Evolutionary conservation across 331 rosid genomes (phyloP).

Genomic region (Telfairia occidentalis): DNA sequence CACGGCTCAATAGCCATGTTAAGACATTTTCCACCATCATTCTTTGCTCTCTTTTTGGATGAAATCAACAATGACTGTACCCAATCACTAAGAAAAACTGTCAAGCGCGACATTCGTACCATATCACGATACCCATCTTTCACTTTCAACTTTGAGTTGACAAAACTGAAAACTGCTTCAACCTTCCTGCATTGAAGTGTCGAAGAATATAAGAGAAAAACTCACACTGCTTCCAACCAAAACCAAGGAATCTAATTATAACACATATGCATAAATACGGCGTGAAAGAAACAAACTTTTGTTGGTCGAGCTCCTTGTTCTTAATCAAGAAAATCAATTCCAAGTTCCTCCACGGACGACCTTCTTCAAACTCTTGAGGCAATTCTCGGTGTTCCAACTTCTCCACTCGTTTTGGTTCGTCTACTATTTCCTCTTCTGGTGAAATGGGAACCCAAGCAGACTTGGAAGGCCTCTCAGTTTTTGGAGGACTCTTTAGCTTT

Average conservation of each 20-base stretch:
- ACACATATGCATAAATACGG: not conserved
- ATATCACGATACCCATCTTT: constrained; percentile 36
- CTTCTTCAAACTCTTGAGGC: constrained; percentile 7
- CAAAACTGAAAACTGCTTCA: constrained; percentile 49
- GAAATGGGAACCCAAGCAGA: constrained; percentile 20
- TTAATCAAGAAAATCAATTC: constrained; percentile 47
- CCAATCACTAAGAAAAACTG: constrained; percentile 62
- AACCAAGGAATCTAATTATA: not conserved
- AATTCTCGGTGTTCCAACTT: constrained; percentile 8
- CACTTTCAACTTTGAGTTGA: constrained; percentile 27
- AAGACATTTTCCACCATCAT: constrained; percentile 25
- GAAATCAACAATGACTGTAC: constrained; percentile 61
- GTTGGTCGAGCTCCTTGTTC: constrained; percentile 39
- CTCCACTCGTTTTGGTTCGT: not conserved
- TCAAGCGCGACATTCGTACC: constrained; percentile 41
- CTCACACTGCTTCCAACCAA: not conserved
- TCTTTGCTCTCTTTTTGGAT: constrained; percentile 31
- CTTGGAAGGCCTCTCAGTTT: constrained; percentile 24
- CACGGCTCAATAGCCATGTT: constrained; percentile 27
- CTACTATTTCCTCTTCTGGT: constrained; percentile 18
- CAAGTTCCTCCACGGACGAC: constrained; percentile 59
- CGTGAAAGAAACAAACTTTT: constrained; percentile 35
- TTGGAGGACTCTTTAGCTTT: constrained; percentile 19
- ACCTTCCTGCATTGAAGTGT: constrained; percentile 64
- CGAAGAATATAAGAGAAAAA: not conserved